Base-by-base conservation (phyloP, 1,139 yeast genomes). In the Saccharomyces hybrid region DNA sequence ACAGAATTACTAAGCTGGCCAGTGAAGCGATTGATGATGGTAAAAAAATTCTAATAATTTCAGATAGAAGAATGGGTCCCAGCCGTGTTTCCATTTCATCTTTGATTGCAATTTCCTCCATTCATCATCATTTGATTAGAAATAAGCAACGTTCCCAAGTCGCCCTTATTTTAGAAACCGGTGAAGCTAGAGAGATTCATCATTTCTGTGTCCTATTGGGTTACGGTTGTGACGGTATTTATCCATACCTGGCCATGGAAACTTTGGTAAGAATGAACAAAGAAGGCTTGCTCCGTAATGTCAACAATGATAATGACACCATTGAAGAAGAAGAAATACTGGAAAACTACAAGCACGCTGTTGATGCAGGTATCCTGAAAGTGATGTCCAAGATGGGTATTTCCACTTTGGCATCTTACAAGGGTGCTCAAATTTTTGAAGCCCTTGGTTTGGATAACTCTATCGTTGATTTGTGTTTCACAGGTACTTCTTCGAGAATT, bases 311-410 rank as follows among this genome's bases (percentile, higher is more conserved):
- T 46, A 72, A 69, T 26, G 51, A 55, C 41, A 71, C 74, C 16
- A 71, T 87, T 55, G 70, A 83, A 42, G 83, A 83, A 58, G 81
- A 79, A 41, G 70, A 79, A 61, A 78, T 90, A 59, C 73, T 91
- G 60, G 77, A 76, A 54, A 91, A 93, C 76, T 93, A 88, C 76
- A 86, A 85, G 71, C 77, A 81, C 61, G 84, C 97, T 19, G 78
- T 88, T 58, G 96, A 91, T 69, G 85, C 90, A 56, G 98, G 98
- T 73, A 86, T 93, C 62, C 77, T 89, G 68, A 93, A 93, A 76
- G 97, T 93, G 58, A 93, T 93, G 99, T 88, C 97, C 49, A 93
- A 93, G 78, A 93, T 93, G 98, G 99, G 99, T 78, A 93, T 93
- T 65, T 91, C 98, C 44, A 93, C 99, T 38, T 78, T 93, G 70